Base-by-base conservation (phyloP, 2,329 filamentous ascomycete genomes). In the Catunica adiposa region DNA sequence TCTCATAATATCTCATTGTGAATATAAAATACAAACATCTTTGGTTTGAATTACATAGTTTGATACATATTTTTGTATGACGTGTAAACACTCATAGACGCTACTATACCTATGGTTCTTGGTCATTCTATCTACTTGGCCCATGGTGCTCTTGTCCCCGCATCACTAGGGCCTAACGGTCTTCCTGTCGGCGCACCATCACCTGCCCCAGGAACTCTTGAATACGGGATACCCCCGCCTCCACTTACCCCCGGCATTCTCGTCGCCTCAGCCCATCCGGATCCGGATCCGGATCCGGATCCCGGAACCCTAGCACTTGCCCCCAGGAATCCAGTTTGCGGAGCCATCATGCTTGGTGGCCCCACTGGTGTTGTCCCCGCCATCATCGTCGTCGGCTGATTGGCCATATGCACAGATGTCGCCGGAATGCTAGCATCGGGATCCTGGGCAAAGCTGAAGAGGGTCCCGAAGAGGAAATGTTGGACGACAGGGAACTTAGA, bases 401-500 rank as follows among this genome's bases (percentile, higher is more conserved):
- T 80, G 17, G 69, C 67, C 64, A 79, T 72, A 66, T 86, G 82
- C 0, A 77, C 68, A 5, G 77, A 77, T 23, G 72, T 65, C 5
- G 69, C 63, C 0, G 75, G 74, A 1, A 66, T 61, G 1, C 67
- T 61, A 1, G 83, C 81, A 55, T 77, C 70, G 0, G 82, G 82
- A 64, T 89, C 83, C 50, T 67, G 69, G 1, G 86, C 80, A 83
- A 84, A 90, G 38, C 77, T 79, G 65, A 90, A 88, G n/a, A 92
- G 70, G 4, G 82, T 84, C 25, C 86, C 86, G 61, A 92, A 90
- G 2, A 77, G 79, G 62, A 92, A 97, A 68, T 98, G 92, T 69
- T 98, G 92, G n/a, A 98, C 88, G 2, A 98, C 92, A 2, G 92
- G 92, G 65, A 96, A 96, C 68, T 98, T 98, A 40, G 86, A 87